These are phyloP conservation scores for Starmera stellimalicola DNA, from an alignment of 1,139 yeast species.

Conservation along the genomic window DNA sequence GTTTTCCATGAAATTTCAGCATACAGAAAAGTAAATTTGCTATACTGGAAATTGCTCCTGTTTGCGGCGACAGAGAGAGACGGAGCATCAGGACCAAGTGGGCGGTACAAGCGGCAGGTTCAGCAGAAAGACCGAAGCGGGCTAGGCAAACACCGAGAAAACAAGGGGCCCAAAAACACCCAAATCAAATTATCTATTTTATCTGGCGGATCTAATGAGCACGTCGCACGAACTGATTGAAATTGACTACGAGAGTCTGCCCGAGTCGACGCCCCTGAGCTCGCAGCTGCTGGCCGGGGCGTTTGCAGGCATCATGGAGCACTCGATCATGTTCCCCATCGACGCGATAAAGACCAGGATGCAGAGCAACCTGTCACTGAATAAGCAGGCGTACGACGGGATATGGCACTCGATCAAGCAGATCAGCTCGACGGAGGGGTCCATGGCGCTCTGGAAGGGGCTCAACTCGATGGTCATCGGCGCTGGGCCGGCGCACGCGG, in stretches of 20 bases:
- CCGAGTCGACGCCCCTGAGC: constrained; percentile 73
- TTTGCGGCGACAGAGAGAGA: no score
- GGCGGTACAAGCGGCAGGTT: no score
- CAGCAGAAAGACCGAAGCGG: no score
- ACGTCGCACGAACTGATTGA: constrained; percentile 15
- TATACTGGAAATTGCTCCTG: no score
- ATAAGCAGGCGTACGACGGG: constrained; percentile 31
- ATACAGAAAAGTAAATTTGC: no score
- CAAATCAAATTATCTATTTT: no score
- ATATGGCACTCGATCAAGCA: constrained; percentile 44
- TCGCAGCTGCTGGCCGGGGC: constrained; percentile 92
- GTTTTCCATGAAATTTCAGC: no score
- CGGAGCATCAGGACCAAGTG: no score
- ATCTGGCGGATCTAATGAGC: no score
- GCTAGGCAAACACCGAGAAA: no score
- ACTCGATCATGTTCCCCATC: constrained; percentile 92
- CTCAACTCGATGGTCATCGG: constrained; percentile 89
- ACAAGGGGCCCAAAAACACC: no score
- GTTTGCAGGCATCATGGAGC: constrained; percentile 97
- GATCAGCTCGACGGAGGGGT: constrained; percentile 86
- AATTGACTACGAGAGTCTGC: constrained; percentile 86
- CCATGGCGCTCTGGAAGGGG: constrained; percentile 87
- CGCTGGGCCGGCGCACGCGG: constrained; percentile 99
- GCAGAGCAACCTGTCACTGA: constrained; percentile 54
- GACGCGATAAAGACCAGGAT: constrained; percentile 93